Evolutionary conservation across 2,329 filamentous ascomycete species (phyloP).

Genomic region (Exophiala phaeomuriformis): DNA sequence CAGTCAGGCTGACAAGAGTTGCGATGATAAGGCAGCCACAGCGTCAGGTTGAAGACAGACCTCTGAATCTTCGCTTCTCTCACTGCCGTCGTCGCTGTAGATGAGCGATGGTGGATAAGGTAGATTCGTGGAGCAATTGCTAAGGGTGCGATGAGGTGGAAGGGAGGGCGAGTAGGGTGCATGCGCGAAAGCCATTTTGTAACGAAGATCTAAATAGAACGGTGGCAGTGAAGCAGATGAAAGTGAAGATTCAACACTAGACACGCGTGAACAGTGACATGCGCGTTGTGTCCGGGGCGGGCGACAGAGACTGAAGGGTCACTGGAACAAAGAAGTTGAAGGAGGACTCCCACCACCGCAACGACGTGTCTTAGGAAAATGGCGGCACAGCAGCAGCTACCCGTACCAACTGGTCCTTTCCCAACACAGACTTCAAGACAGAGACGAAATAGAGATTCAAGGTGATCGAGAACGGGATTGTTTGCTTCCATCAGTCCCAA

Average conservation of each 20-base stretch:
- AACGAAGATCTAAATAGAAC: not conserved
- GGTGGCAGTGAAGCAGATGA: slow-evolving; percentile 11
- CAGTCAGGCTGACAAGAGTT: not conserved
- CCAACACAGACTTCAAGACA: not conserved
- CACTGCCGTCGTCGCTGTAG: slow-evolving; percentile 21
- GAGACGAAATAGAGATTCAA: not conserved
- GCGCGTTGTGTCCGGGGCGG: not conserved
- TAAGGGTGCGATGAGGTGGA: slow-evolving; percentile 11
- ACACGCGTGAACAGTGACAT: not conserved
- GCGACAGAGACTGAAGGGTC: not conserved
- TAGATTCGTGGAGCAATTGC: slow-evolving; percentile 13
- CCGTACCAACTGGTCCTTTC: slow-evolving; percentile 6
- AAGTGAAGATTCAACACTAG: not conserved
- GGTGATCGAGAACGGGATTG: slow-evolving; percentile 4
- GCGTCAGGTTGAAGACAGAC: slow-evolving; percentile 9
- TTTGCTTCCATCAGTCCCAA: slow-evolving; percentile 15
- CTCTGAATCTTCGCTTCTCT: slow-evolving; percentile 16
- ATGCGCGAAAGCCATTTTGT: slow-evolving; percentile 16
- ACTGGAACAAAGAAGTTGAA: slow-evolving; percentile 17
- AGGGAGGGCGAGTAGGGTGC: slow-evolving; percentile 11
- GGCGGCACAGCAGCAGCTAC: slow-evolving; percentile 18
- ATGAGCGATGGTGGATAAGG: slow-evolving; percentile 21
- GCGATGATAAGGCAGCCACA: not conserved
- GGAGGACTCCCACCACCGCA: slow-evolving; percentile 5
- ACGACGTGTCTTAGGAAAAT: slow-evolving; percentile 6